Base-by-base conservation (phyloP, 805 yeast species). In the Zygosaccharomyces kombuchaensis region DNA sequence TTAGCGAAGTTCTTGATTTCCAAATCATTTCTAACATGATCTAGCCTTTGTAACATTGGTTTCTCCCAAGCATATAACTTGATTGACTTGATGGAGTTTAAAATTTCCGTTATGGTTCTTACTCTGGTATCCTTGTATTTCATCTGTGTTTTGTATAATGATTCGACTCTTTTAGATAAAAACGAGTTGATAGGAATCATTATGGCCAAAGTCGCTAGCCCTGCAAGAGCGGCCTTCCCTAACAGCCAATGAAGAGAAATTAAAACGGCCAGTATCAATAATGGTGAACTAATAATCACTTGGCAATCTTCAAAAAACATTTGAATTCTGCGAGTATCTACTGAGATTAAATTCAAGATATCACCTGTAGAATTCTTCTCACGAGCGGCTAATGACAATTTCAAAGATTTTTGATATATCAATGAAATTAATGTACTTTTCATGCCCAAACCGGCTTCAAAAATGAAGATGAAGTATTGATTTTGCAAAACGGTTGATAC, bases 331-430 rank as follows among this genome's bases (percentile, higher is more conserved):
- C 69, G 68, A 9, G 85, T 80, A 68, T 88, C 96, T 26, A 85
- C 90, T 14, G 93, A 78, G 72, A 86, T 76, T 57, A 83, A 72
- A 57, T 86, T 87, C 53, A 87, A 75, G 43, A 88, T 84, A 53
- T 87, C 95, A 53, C 96, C 95, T 2, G 90, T 76, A 1, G 87
- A 67, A 52, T 76, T 69, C 13, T 74, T 71, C 26, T 73, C 72
- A 49, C 82, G 75, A 6, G 88, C 78, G 39, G 80, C 81, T 6
- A 80, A 75, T 2, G 95, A 81, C n/a, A 89, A 66, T 14, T 63
- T 71, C 46, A 89, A 70, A 0, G 93, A 74, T 63, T 89, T 89
- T 37, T 78, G 76, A 61, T 83, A 88, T 17, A 87, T 69, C 51
- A 86, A 62, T n/a, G 83, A 69, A 62, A 80, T 77, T 51, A 89